Evolutionary conservation across 2,329 filamentous ascomycete species (phyloP).

Genomic region (Botrytis deweyae): DNA sequence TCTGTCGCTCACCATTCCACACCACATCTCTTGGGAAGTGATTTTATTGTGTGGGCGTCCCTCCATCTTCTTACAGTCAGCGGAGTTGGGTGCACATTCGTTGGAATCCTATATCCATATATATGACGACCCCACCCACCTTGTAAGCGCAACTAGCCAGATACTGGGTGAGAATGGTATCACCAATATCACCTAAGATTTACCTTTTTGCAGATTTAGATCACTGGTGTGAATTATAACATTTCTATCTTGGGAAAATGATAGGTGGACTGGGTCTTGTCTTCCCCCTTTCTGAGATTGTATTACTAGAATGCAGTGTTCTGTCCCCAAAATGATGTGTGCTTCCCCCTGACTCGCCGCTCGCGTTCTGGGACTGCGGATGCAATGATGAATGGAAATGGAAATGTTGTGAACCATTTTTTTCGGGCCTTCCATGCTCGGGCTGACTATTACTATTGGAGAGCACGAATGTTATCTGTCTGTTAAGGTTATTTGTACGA

Average conservation of each 20-base stretch:
- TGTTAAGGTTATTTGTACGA: background rate
- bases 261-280: background rate
- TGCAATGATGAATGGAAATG: background rate
- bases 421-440: slow-evolving; percentile 7
- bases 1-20: slow-evolving; percentile 1
- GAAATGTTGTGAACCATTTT: slow-evolving; percentile 8
- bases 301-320: background rate
- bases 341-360: background rate
- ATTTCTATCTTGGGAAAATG: background rate
- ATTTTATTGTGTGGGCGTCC: background rate
- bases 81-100: background rate
- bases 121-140: slow-evolving; percentile 1
- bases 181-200: slow-evolving; percentile 10
- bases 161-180: background rate
- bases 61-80: slow-evolving; percentile 11
- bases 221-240: background rate
- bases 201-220: background rate
- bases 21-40: background rate
- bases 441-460: background rate
- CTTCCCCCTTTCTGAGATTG: background rate
- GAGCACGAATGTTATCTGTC: background rate
- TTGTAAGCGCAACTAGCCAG: slow-evolving; percentile 1
- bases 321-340: background rate
- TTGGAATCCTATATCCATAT: background rate
- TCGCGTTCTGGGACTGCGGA: background rate